phyloP scores from a whole-genome alignment of 352 stramenopile species.

The Pythium scleroteichum region DNA sequence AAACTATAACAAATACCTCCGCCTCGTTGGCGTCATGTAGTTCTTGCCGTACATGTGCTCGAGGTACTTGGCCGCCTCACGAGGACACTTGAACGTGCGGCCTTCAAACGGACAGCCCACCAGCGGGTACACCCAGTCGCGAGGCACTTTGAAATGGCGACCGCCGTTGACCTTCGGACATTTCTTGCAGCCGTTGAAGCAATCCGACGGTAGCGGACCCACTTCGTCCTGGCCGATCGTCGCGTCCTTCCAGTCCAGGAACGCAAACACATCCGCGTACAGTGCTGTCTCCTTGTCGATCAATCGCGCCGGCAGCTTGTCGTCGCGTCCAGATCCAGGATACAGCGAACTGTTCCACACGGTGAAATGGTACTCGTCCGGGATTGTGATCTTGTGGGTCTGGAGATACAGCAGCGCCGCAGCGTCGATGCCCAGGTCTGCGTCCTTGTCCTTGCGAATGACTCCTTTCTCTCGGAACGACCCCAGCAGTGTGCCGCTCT shows the following conservation, averaged over 20 bases:
- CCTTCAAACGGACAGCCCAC: slow-evolving; percentile 27
- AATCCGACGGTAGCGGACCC: slow-evolving; percentile 26
- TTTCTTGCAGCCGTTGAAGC: slow-evolving; percentile 27
- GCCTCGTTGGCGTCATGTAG: slow-evolving; percentile 10
- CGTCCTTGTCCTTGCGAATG: slow-evolving; percentile 36
- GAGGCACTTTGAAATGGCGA: slow-evolving; percentile 24
- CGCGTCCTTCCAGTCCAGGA: slow-evolving; percentile 24
- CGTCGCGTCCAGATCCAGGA: slow-evolving; percentile 23
- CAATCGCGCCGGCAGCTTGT: slow-evolving; percentile 28
- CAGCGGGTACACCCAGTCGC: slow-evolving; percentile 33
- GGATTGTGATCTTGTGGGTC: slow-evolving; percentile 15
- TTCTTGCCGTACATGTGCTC: slow-evolving; percentile 26
- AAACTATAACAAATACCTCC: too few species aligned
- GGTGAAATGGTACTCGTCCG: slow-evolving; percentile 21
- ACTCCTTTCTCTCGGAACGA: slow-evolving; percentile 25
- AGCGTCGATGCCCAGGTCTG: slow-evolving; percentile 32
- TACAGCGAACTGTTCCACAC: slow-evolving; percentile 29
- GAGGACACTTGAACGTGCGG: slow-evolving; percentile 26
- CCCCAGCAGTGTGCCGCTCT: slow-evolving; percentile 35
- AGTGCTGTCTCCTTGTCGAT: slow-evolving; percentile 27
- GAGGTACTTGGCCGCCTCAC: slow-evolving; percentile 26
- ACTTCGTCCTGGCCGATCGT: slow-evolving; percentile 7
- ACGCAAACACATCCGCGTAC: slow-evolving; percentile 41
- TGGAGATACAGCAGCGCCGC: slow-evolving; percentile 22
- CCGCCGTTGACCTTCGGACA: slow-evolving; percentile 14